Evolutionary conservation across 1,139 yeast genomes (phyloP), one percentile per base, ranked within the genome.

Genomic region (Taphrina flavorubra): DNA sequence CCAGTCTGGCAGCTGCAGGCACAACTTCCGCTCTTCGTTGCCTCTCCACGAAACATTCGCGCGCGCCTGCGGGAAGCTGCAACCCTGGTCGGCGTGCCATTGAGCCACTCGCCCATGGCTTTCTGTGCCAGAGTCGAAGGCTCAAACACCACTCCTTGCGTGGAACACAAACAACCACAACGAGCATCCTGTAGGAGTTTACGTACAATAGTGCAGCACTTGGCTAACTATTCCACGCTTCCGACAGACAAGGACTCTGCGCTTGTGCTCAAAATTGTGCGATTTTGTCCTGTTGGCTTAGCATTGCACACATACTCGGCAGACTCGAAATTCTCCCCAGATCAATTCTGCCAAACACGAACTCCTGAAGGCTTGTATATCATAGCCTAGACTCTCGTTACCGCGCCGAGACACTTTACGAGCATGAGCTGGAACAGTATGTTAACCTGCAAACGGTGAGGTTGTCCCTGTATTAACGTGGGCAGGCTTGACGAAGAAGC

Each of bases 401-500:
- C 18, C 51, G 51, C 51, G 51, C 11, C 51, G 51, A 20, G n/a
- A 10, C 11, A 20, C 3, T 25, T 6, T 20, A 49, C 55, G n/a
- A 44, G 36, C 34, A 58, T 58, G 62, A 58, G 62, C n/a, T 58
- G 62, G 62, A 58, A 60, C 56, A 60, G 47, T 47, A 7, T 2
- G 63, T 44, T 25, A 8, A 20, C 53, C 8, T 40, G 13, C 4
- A 2, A 25, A 25, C 31, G 31, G 4, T 25, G 31, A 25, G 4
- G 31, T 25, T 25, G 31, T 25, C 31, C 31, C 31, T 25, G 4
- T 25, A 25, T 44, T 47, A 7, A 31, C n/a, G 13, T 49, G 16
- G 6, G 7, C 10, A 47, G 65, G 56, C 37, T 39, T 60, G 25
- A 63, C 67, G 10, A 57, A 56, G 37, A 63, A 63, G 67, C 61